Evolutionary conservation across 148 eudicot genomes (phyloP).

Genomic region (Vaccinium macrocarpon): DNA sequence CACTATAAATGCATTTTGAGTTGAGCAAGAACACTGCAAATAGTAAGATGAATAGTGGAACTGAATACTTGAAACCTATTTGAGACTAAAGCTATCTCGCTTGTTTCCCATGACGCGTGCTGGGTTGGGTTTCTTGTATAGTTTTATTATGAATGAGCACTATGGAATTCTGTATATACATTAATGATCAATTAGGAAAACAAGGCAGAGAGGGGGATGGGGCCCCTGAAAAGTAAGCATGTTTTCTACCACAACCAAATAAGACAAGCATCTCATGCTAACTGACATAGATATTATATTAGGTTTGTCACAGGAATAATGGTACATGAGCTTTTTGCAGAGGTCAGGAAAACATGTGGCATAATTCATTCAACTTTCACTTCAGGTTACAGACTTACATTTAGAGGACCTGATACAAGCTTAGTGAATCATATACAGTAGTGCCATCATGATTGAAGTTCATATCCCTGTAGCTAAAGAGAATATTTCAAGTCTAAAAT

Average conservation of each 20-base stretch:
- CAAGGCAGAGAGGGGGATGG: neutral
- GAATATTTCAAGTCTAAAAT: neutral
- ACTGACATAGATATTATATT: neutral
- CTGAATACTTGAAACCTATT: neutral
- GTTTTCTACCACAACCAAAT: neutral
- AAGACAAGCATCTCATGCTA: neutral
- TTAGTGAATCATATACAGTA: neutral
- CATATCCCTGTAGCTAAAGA: neutral
- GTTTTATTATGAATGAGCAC: neutral
- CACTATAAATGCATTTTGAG: neutral
- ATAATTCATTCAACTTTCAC: neutral
- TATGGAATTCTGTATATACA: neutral
- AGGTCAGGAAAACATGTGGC: neutral
- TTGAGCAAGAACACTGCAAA: neutral
- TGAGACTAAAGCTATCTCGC: neutral
- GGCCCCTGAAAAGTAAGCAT: neutral
- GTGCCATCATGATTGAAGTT: neutral
- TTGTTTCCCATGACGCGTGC: neutral
- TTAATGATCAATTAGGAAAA: neutral
- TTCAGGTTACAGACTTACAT: neutral
- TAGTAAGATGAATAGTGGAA: neutral
- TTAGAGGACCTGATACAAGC: neutral
- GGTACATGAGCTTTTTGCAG: neutral
- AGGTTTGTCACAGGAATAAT: neutral
- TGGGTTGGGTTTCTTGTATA: neutral